These are phyloP conservation scores for Colletotrichum destructivum DNA, from an alignment of 2,329 filamentous ascomycete species.

Conservation along the genomic window DNA sequence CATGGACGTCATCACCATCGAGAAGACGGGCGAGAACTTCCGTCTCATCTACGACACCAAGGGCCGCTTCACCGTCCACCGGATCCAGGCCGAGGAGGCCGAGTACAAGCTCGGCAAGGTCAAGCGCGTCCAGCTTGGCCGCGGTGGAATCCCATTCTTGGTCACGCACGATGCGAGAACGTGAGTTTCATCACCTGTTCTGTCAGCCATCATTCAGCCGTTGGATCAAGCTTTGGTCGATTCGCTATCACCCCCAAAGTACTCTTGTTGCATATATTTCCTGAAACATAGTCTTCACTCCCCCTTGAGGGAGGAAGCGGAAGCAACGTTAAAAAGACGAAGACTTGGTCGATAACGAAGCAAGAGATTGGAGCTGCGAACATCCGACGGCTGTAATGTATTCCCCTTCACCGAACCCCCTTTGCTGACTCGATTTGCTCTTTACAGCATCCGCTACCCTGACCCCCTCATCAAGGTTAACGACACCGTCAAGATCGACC, in stretches of 20 bases:
- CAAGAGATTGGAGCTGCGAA: constrained; percentile 52
- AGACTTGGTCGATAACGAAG: constrained; percentile 33
- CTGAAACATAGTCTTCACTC: constrained; percentile 27
- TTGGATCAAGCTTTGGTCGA: constrained; percentile 99
- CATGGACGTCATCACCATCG: constrained; percentile 99
- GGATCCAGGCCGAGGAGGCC: constrained; percentile 98
- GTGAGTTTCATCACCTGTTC: constrained; percentile 79
- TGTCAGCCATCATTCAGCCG: constrained; percentile 99
- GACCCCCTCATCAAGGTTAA: constrained; percentile 99
- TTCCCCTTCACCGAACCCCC: constrained; percentile 44
- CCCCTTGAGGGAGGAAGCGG: constrained; percentile 25
- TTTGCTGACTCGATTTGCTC: constrained; percentile 56
- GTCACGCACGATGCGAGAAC: constrained; percentile 99
- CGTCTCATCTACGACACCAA: constrained; percentile 99
- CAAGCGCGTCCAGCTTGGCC: constrained; percentile 99
- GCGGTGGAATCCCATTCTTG: constrained; percentile 99
- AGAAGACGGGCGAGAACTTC: constrained; percentile 99
- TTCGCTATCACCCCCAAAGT: constrained; percentile 53
- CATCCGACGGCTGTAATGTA: constrained; percentile 70
- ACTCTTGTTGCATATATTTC: constrained; percentile 34
- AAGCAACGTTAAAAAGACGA: constrained; percentile 40
- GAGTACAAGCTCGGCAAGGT: constrained; percentile 99
- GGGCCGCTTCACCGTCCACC: constrained; percentile 99
- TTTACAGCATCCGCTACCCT: constrained; percentile 94
- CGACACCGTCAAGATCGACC: constrained; percentile 99